phyloP scores from a whole-genome alignment of 2,329 filamentous ascomycete species.

The Fonsecaea pedrosoi region DNA sequence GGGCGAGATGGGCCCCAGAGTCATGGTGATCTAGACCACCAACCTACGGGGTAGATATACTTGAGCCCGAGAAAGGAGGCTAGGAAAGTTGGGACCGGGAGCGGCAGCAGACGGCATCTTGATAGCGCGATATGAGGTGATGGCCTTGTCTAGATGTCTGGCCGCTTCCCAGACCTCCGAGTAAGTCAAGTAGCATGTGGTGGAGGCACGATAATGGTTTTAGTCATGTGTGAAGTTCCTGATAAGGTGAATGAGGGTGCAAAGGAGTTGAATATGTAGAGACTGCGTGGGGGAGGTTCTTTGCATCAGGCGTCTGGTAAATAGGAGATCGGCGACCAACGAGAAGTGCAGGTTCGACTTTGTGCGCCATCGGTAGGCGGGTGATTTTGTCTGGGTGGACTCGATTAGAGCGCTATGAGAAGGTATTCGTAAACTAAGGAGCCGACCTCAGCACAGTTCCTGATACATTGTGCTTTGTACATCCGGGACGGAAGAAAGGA shows the following conservation, averaged over 20 bases:
- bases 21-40: not conserved
- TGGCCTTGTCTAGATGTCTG: not conserved
- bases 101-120: not conserved
- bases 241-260: not conserved
- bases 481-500: slow-evolving; percentile 8
- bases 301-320: not conserved
- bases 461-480: not conserved
- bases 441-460: not conserved
- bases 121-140: not conserved
- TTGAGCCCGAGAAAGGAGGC: not conserved
- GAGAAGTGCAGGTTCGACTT: not conserved
- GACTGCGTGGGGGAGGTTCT: not conserved
- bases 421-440: too few relatives aligned
- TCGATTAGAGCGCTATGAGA: not conserved
- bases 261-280: not conserved
- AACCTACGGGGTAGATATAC: not conserved
- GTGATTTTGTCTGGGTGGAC: not conserved
- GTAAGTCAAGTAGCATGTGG: not conserved
- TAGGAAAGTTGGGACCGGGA: not conserved
- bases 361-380: slow-evolving; percentile 10
- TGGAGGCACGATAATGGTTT: not conserved
- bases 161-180: not conserved
- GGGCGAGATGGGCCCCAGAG: not conserved
- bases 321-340: slow-evolving; percentile 11
- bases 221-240: not conserved